phyloP scores from a whole-genome alignment of 768 basidiomycete species.

The Leccinum rimulosum region DNA sequence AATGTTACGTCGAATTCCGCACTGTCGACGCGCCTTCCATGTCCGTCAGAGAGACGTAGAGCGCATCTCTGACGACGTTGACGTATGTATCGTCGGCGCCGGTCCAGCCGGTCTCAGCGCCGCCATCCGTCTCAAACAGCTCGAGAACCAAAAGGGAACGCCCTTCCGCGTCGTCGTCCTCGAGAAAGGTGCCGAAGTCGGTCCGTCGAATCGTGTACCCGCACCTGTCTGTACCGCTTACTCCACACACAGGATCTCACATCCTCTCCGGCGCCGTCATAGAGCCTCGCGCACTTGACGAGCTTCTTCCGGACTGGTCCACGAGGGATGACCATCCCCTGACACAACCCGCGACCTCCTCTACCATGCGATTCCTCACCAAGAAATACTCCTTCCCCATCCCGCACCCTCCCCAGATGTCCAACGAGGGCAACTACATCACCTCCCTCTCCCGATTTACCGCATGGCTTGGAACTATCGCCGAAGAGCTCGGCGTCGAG shows the following conservation, averaged over 20 bases:
- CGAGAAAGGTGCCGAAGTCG: constrained; percentile 93
- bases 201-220: constrained; percentile 42
- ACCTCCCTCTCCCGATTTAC: constrained; percentile 86
- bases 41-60: constrained; percentile 50
- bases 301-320: constrained; percentile 86
- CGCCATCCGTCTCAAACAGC: constrained; percentile 94
- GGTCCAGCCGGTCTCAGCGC: constrained; percentile 95
- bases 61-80: constrained; percentile 86
- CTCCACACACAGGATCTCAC: constrained; percentile 67
- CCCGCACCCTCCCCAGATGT: constrained; percentile 97
- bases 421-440: constrained; percentile 91
- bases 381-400: constrained; percentile 66
- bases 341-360: constrained; percentile 72
- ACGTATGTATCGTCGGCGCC: constrained; percentile 95
- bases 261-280: constrained; percentile 95
- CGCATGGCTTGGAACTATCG: constrained; percentile 83
- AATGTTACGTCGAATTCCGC: not conserved
- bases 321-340: constrained; percentile 69
- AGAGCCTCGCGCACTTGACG: constrained; percentile 87
- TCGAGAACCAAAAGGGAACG: constrained; percentile 75
- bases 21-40: constrained; percentile 18
- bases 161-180: constrained; percentile 77
- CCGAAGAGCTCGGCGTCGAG: constrained; percentile 87
- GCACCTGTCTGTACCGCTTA: not conserved
- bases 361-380: constrained; percentile 86